These are phyloP conservation scores for Epichloe scottii DNA, from an alignment of 2,329 filamentous ascomycete species.

Conservation along the genomic window DNA sequence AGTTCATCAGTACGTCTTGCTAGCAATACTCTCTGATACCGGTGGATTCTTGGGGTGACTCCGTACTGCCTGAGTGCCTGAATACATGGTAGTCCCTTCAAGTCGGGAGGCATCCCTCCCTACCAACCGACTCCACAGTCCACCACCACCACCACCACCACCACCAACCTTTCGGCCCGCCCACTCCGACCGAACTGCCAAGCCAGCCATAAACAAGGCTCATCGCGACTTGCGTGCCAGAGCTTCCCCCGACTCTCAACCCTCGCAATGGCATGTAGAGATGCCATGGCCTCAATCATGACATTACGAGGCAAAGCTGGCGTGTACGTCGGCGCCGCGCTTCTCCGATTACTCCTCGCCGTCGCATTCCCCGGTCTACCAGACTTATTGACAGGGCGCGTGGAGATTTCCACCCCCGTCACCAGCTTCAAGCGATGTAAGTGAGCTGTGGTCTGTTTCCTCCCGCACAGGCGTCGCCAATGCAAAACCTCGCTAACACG, in stretches of 20 bases:
- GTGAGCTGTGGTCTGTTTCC: slow-evolving; percentile 18
- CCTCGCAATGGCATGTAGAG: slow-evolving; percentile 5
- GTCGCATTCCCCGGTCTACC: slow-evolving; percentile 71
- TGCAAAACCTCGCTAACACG: background rate
- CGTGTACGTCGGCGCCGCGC: slow-evolving; percentile 64
- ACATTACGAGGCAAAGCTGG: slow-evolving; percentile 29
- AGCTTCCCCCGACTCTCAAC: background rate
- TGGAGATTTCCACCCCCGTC: slow-evolving; percentile 92
- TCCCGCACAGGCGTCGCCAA: background rate
- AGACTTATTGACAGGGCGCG: slow-evolving; percentile 74
- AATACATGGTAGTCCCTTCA: too few relatives aligned
- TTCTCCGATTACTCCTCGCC: slow-evolving; percentile 69
- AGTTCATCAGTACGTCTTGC: too few relatives aligned
- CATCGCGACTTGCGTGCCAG: background rate
- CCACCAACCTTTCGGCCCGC: slow-evolving; percentile 1
- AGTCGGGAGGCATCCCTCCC: too few relatives aligned
- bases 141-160: too few relatives aligned
- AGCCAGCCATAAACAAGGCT: background rate
- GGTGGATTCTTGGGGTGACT: too few relatives aligned
- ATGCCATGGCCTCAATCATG: slow-evolving; percentile 20
- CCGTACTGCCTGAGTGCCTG: too few relatives aligned
- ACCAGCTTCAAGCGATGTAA: slow-evolving; percentile 95
- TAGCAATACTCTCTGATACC: too few relatives aligned
- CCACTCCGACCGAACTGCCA: slow-evolving; percentile 16
- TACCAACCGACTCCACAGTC: too few relatives aligned